A percentile compares a stretch with the other conserved stretches of the same genome.
Evolutionary conservation across 1,139 yeast species (phyloP).

Genomic region (Keqinozyma sinolaborantium): DNA sequence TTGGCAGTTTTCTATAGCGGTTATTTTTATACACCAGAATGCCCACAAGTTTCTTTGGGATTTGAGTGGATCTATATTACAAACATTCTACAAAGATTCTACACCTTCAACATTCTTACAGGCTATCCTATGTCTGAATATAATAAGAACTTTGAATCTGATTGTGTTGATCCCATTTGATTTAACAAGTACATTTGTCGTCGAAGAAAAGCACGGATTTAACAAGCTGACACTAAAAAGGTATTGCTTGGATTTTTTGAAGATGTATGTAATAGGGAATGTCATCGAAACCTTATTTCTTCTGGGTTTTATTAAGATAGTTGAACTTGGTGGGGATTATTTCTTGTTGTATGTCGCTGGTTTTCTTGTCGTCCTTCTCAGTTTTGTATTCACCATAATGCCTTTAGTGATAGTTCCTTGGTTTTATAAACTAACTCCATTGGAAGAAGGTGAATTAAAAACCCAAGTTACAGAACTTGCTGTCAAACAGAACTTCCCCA

Average conservation of each 20-base stretch:
- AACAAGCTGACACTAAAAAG: slow-evolving; percentile 73
- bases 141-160: no score
- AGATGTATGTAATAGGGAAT: slow-evolving; percentile 50
- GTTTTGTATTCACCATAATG: slow-evolving; percentile 65
- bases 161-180: slow-evolving; percentile 64
- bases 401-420: slow-evolving; percentile 89
- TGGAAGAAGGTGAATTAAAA: slow-evolving; percentile 87
- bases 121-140: no score
- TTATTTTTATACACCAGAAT: no score
- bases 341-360: slow-evolving; percentile 78
- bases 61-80: no score
- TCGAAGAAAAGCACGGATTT: slow-evolving; percentile 91
- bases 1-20: no score
- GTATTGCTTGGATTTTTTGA: slow-evolving; percentile 71
- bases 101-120: no score
- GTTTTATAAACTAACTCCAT: slow-evolving; percentile 85
- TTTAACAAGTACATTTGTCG: slow-evolving; percentile 76
- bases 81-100: no score
- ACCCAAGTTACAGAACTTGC: slow-evolving; percentile 80
- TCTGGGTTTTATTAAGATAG: slow-evolving; percentile 74
- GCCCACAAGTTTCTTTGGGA: no score
- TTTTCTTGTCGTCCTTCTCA: slow-evolving; percentile 67
- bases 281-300: slow-evolving; percentile 70
- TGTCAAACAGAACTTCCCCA: slow-evolving; percentile 28
- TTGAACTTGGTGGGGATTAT: slow-evolving; percentile 72